Evolutionary conservation across 495 filamentous ascomycete species (phyloP).

Genomic region (Trichoderma orchidacearum): DNA sequence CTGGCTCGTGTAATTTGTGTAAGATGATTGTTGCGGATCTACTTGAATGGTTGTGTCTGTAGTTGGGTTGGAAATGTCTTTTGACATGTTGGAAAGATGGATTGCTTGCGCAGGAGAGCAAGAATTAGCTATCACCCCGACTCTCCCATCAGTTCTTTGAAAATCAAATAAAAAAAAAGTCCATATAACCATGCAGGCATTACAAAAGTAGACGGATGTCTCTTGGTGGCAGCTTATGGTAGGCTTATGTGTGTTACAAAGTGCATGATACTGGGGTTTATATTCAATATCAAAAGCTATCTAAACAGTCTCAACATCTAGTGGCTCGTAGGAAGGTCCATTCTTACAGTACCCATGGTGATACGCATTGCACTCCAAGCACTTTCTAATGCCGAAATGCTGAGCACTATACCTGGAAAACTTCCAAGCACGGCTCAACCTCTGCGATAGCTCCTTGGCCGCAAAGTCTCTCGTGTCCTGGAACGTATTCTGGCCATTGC

Average conservation of each 20-base stretch:
- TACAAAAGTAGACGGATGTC: too few relatives aligned
- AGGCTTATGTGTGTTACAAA: too few relatives aligned
- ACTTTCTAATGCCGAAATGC: background rate
- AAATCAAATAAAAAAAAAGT: background rate
- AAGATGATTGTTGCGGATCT: background rate
- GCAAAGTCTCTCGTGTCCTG: constrained; percentile 2
- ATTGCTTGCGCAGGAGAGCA: background rate
- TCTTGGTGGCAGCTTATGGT: too few relatives aligned
- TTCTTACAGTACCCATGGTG: background rate
- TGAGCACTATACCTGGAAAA: background rate
- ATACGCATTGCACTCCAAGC: background rate
- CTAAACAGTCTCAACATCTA: background rate
- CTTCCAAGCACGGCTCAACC: background rate
- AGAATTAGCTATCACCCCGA: background rate
- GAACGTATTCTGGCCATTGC: constrained; percentile 2
- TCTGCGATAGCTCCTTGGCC: background rate
- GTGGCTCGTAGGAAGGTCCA: background rate
- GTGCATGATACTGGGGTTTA: too few relatives aligned
- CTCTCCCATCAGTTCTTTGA: background rate
- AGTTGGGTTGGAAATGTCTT: background rate
- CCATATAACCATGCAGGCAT: too few relatives aligned
- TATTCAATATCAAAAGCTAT: background rate
- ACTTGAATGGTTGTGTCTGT: background rate
- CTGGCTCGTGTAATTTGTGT: background rate
- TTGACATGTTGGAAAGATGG: background rate